Evolutionary conservation across 495 filamentous ascomycete genomes (phyloP).

Genomic region (Podospora australis): DNA sequence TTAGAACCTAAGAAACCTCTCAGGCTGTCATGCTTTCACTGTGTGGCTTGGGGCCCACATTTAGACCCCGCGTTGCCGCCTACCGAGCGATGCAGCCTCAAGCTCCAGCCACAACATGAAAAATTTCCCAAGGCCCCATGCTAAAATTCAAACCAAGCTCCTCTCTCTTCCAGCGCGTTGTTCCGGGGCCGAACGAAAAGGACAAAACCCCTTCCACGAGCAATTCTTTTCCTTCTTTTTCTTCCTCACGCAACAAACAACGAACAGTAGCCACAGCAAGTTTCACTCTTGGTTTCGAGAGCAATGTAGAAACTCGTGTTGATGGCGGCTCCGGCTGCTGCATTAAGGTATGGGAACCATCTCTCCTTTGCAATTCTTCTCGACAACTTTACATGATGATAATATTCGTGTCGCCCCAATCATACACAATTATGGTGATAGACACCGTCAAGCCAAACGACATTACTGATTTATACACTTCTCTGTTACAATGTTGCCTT

Average conservation of each 20-base stretch:
- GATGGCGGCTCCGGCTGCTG: background rate
- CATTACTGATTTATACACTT: slow-evolving; percentile 53
- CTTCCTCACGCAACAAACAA: background rate
- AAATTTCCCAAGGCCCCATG: background rate
- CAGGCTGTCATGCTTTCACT: background rate
- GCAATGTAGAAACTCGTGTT: background rate
- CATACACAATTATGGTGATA: slow-evolving; percentile 77
- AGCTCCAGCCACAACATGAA: background rate
- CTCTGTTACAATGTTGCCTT: slow-evolving; percentile 1
- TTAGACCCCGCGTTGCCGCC: background rate
- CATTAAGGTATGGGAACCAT: slow-evolving; percentile 25
- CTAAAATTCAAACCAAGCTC: background rate
- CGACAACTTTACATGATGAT: slow-evolving; percentile 65
- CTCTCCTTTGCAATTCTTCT: background rate
- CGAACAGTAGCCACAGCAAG: background rate
- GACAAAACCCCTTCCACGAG: slow-evolving; percentile 1
- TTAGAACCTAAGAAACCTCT: too few relatives aligned
- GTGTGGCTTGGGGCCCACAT: background rate
- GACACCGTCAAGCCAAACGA: slow-evolving; percentile 92
- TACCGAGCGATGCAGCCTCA: background rate
- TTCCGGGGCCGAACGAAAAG: slow-evolving; percentile 15
- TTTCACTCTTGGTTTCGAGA: background rate
- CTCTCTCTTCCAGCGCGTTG: background rate
- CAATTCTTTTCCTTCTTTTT: background rate
- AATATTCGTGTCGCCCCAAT: slow-evolving; percentile 83